Base-by-base conservation (phyloP, 176 grass and related monocot species). In the Sorghum bicolor region DNA sequence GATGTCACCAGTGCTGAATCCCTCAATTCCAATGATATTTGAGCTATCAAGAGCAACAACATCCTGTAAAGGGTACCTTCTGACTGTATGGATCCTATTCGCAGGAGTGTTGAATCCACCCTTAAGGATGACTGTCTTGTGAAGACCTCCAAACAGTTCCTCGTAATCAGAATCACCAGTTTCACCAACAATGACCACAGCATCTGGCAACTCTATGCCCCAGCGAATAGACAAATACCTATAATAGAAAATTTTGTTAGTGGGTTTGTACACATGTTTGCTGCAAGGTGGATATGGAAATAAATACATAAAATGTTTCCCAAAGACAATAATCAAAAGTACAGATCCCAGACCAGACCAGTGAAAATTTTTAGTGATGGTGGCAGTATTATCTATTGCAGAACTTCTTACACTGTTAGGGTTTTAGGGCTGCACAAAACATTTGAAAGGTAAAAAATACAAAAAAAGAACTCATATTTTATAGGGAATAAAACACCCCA, bases 181-280 rank as follows among this genome's bases (percentile, higher is more conserved):
- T 84, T 94, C 96, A 2, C 96, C 96, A 60, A 94, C 84, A 60
- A 95, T 58, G 44, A 94, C 84, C 38, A 84, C 67, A 48, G 93
- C 89, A 84, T 96, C 88, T 37, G 86, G 79, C 60, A 99, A 53
- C 15, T 90, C 82, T 76, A 94, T 82, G 63, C 93, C 91, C 96
- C 96, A 99, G 33, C 89, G 67, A 87, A 99, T 90, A 75, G 89
- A 94, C 62, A 99, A 69, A 83, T 99, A 99, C 93, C 96, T 99
- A 67, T 6, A 78, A 64, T 14, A 79, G 2, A 20, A 76, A 64
- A 24, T 14, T 9, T 24, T 36, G 66, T 86, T 82, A 86, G 20
- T 39, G 25, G 12, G 32, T 64, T 32, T 24, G 25, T 6, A 38
- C 19, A 71, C 30, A 40, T 53, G 58, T 60, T 75, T 2, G 8